A percentile compares a stretch with the other conserved stretches of the same genome.
These are phyloP conservation scores for Scheffersomyces titani DNA, from an alignment of 1,139 yeast genomes.

Conservation along the genomic window DNA sequence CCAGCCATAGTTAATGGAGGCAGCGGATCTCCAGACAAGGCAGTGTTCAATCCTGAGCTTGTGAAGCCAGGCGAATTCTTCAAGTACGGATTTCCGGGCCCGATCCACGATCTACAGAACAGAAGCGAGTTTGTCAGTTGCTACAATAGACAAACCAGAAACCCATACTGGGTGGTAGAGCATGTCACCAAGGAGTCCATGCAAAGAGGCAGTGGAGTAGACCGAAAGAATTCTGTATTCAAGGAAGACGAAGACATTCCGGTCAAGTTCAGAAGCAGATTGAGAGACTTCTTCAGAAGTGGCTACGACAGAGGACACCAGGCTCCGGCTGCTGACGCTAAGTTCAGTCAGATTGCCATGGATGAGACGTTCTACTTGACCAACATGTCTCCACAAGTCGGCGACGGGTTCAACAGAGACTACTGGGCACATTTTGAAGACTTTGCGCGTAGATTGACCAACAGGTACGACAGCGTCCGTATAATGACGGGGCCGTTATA, in stretches of 20 bases:
- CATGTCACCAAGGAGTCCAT: constrained; percentile 82
- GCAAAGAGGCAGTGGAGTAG: constrained; percentile 50
- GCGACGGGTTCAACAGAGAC: constrained; percentile 95
- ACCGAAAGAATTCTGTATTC: constrained; percentile 79
- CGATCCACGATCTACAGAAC: constrained; percentile 77
- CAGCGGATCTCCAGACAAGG: constrained; percentile 9
- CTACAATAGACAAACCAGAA: constrained; percentile 79
- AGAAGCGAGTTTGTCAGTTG: constrained; percentile 81
- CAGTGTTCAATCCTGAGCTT: constrained; percentile 25
- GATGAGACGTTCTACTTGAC: constrained; percentile 88
- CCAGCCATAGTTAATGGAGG: constrained; percentile 15
- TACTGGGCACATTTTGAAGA: constrained; percentile 97
- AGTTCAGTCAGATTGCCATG: constrained; percentile 87
- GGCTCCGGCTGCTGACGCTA: constrained; percentile 98
- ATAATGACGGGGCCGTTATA: constrained; percentile 93
- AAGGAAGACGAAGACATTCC: constrained; percentile 90
- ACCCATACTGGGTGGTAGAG: constrained; percentile 89
- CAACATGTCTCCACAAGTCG: constrained; percentile 96
- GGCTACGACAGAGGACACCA: constrained; percentile 98
- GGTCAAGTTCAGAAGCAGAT: constrained; percentile 64
- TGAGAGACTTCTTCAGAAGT: constrained; percentile 87
- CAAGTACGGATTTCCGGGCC: constrained; percentile 94
- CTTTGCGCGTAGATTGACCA: constrained; percentile 76
- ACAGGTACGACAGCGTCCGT: constrained; percentile 69
- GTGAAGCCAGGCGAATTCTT: constrained; percentile 76